phyloP scores from a whole-genome alignment of 2,329 filamentous ascomycete species.

The Alternaria consortialis region DNA sequence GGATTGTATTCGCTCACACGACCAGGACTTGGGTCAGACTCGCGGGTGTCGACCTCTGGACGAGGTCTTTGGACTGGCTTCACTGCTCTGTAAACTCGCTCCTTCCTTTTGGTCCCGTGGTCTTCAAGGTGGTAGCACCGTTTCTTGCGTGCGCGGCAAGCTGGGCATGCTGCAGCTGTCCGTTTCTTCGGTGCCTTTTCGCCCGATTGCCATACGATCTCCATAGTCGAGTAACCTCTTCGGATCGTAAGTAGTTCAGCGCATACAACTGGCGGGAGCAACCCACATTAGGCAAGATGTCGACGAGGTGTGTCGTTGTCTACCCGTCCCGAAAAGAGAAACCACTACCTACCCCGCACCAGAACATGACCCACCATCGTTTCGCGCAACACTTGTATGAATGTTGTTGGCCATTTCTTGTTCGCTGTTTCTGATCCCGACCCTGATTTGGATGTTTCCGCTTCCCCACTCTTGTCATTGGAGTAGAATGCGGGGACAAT shows the following conservation, averaged over 20 bases:
- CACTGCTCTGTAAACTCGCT: background rate
- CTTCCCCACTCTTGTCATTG: background rate
- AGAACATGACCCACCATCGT: background rate
- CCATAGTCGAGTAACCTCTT: background rate
- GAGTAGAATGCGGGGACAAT: conserved; percentile 1
- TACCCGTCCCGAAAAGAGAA: background rate
- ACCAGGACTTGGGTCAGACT: conserved; percentile 1
- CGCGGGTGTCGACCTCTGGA: background rate
- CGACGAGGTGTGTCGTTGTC: background rate
- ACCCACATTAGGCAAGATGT: background rate
- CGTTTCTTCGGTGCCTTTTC: conserved; percentile 1
- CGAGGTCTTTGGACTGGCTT: background rate
- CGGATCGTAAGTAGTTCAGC: background rate
- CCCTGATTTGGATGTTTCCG: conserved; percentile 5
- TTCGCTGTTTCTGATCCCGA: background rate
- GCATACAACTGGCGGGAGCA: background rate
- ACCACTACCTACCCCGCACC: conserved; percentile 1
- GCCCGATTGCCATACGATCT: conserved; percentile 9
- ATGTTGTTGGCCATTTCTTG: conserved; percentile 1
- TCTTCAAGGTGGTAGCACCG: conserved; percentile 3
- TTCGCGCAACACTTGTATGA: conserved; percentile 1
- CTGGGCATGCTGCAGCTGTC: conserved; percentile 1
- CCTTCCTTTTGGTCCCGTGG: background rate
- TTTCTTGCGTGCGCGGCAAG: conserved; percentile 13
- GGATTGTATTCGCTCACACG: conserved; percentile 15